phyloP scores from a whole-genome alignment of 73 alveolate species.

The Durusdinium trenchii region DNA sequence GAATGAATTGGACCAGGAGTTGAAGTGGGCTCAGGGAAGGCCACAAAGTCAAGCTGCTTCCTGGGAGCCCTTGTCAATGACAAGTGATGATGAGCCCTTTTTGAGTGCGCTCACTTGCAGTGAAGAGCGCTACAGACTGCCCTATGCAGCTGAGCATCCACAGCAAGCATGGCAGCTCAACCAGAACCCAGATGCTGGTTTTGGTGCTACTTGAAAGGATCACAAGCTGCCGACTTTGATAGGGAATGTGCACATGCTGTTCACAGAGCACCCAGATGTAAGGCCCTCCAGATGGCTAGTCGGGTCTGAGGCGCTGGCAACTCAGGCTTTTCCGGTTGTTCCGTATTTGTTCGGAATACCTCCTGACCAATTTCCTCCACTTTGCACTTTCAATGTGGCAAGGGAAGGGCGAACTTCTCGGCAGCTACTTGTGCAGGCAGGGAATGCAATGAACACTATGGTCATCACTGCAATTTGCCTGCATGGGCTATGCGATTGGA shows the following conservation, averaged over 20 bases:
- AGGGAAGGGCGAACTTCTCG: neutral
- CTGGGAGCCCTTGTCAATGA: neutral
- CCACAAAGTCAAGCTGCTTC: neutral
- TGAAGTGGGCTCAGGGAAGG: neutral
- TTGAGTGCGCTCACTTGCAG: neutral
- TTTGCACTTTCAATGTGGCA: neutral
- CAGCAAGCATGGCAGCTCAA: neutral
- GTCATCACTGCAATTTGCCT: neutral
- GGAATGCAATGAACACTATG: slow-evolving; percentile 13
- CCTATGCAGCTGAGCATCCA: neutral
- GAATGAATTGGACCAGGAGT: neutral
- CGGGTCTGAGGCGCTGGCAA: neutral
- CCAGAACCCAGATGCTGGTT: neutral
- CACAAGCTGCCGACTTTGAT: neutral
- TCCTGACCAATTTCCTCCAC: neutral
- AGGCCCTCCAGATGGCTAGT: neutral
- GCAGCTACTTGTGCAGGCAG: neutral
- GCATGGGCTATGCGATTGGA: neutral
- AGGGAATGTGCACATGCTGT: neutral
- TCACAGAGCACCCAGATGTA: neutral
- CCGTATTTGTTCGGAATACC: neutral
- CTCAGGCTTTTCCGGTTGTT: neutral
- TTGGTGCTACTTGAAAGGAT: neutral
- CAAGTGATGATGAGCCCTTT: neutral
- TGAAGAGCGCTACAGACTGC: neutral